Base-by-base conservation (phyloP, 1,284 basidiomycete species). In the Wallemia mellicola region DNA sequence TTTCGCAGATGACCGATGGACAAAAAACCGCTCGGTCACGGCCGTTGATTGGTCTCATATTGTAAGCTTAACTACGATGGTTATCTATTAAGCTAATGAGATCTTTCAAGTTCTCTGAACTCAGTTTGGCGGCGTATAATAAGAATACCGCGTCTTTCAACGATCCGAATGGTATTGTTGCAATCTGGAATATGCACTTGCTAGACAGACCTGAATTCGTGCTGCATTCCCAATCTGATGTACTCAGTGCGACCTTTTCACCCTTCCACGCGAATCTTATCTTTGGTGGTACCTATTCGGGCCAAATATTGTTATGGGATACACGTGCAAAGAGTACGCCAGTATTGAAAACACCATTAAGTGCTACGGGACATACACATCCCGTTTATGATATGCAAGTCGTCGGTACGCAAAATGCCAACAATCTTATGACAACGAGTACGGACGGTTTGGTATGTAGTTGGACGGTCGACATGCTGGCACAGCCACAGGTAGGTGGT, bases 401-500 rank as follows among this genome's bases (percentile, higher is more conserved):
- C 78, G 85, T 96, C 24, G 94, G 94, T 11, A 94, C 91, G 2
- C 91, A 95, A 68, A 95, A 98, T 68, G 94, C 94, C 2, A 89
- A 96, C 70, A 94, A 92, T 67, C 73, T 99, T 60, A 86, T 98
- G 61, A 88, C 88, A 19, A 87, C 85, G 63, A 89, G 85, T 63
- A 95, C 91, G 1, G 94, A 99, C 68, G 94, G 94, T 0, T 83
- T 83, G 24, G 85, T 98, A 2, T 98, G 94, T 70, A 86, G 84
- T 67, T 99, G 94, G 94, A 75, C 92, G 33, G 83, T 95, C 1
- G 94, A 99, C 71, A 95, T 98, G 89, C 79, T 99, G 28, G 87
- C 91, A 1, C 83, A 89, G 66, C 94, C 94, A 2, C 88, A 92
- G 75, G 86, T 86, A 65, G 24, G 68, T 64, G n/a, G 17, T 54